Evolutionary conservation across 176 grass and related monocot species (phyloP).

Genomic region (Hyparrhenia diplandra): DNA sequence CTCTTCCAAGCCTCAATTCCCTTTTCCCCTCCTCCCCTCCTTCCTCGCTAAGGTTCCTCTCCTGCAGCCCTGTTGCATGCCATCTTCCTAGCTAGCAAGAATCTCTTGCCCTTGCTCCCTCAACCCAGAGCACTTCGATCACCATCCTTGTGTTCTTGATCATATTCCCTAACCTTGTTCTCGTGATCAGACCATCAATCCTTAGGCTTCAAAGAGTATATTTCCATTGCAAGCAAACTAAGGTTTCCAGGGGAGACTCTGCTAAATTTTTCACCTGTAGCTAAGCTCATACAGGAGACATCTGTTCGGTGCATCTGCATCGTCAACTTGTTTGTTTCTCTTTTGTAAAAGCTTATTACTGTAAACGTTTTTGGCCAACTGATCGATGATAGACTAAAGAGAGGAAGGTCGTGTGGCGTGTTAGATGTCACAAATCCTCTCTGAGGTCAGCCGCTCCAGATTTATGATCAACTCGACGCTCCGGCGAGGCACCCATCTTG

Average conservation of each 20-base stretch:
- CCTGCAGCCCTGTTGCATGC: neutral
- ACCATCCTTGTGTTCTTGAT: neutral
- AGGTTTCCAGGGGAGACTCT: neutral
- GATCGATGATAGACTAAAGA: constrained; percentile 30
- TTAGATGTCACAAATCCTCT: constrained; percentile 60
- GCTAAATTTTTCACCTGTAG: neutral
- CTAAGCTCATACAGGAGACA: neutral
- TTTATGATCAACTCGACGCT: constrained; percentile 63
- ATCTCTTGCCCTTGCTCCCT: neutral
- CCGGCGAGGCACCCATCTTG: constrained; percentile 67
- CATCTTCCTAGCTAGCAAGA: neutral
- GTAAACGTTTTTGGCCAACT: neutral
- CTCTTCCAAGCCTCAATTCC: constrained; percentile 49
- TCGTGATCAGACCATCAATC: too few species aligned
- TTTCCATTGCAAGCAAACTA: neutral
- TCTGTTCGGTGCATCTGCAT: neutral
- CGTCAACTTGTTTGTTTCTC: neutral
- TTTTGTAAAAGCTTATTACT: neutral
- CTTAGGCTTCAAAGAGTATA: neutral
- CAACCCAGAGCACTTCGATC: neutral
- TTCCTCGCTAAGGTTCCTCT: constrained; percentile 18
- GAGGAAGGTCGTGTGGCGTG: constrained; percentile 8
- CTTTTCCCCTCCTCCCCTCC: constrained; percentile 52
- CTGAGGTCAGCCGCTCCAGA: constrained; percentile 37
- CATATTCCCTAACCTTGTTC: neutral